phyloP scores from a whole-genome alignment of 345 rosid species.

The Eucalyptus erythrocorys region DNA sequence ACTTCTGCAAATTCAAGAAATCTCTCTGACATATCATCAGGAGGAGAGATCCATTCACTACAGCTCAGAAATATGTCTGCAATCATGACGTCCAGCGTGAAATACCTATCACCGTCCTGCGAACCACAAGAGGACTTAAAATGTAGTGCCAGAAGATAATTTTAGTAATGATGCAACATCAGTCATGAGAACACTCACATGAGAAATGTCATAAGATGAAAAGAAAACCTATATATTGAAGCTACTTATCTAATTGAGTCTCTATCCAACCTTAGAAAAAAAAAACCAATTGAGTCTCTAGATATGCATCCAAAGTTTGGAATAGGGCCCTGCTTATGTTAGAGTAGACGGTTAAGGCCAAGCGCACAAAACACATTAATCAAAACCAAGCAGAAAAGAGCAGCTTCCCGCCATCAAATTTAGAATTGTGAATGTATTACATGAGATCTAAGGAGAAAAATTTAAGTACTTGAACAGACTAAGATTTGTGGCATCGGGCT shows the following conservation, averaged over 20 bases:
- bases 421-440: not conserved
- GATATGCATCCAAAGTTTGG: not conserved
- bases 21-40: conserved; percentile 27
- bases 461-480: not conserved
- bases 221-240: not conserved
- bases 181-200: not conserved
- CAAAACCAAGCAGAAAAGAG: not conserved
- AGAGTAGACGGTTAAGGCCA: not conserved
- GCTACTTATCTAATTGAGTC: too few species aligned
- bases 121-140: conserved; percentile 8
- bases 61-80: conserved; percentile 56
- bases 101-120: conserved; percentile 59
- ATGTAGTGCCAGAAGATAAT: not conserved
- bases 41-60: conserved; percentile 43
- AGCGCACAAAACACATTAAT: not conserved
- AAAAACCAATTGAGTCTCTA: too few species aligned
- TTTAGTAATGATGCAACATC: not conserved
- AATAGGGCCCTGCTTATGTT: not conserved
- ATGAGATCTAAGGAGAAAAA: not conserved
- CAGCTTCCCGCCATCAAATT: not conserved
- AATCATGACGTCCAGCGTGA: conserved; percentile 44
- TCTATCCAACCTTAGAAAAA: too few species aligned
- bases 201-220: not conserved
- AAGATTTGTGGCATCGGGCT: not conserved
- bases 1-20: conserved; percentile 48